Evolutionary conservation across 2,329 filamentous ascomycete genomes (phyloP).

Genomic region (Epichloe scottii): DNA sequence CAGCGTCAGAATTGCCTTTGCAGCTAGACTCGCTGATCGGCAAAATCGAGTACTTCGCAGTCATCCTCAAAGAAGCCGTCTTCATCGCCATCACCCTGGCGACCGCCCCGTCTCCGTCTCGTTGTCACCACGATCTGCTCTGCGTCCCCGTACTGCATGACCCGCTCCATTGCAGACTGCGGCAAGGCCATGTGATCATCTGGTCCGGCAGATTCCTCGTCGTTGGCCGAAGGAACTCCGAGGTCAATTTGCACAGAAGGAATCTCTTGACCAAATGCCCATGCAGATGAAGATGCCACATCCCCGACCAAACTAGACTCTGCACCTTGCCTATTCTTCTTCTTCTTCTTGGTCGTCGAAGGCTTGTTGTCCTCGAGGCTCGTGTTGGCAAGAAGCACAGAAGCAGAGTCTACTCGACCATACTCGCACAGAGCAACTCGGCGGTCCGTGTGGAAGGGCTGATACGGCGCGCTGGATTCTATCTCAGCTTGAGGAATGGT

Average conservation of each 20-base stretch:
- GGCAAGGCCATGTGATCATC: constrained; percentile 48
- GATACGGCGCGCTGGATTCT: constrained; percentile 89
- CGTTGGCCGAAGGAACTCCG: constrained; percentile 31
- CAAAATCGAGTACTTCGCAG: constrained; percentile 83
- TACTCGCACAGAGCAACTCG: constrained; percentile 70
- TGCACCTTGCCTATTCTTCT: constrained; percentile 9
- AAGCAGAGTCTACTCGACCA: constrained; percentile 22
- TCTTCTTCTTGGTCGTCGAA: constrained; percentile 24
- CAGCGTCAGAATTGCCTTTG: background rate
- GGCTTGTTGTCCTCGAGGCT: constrained; percentile 28
- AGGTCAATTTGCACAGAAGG: constrained; percentile 38
- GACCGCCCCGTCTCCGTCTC: constrained; percentile 48
- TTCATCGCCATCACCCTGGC: constrained; percentile 41
- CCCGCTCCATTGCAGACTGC: constrained; percentile 51
- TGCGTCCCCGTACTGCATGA: constrained; percentile 47
- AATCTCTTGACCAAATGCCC: constrained; percentile 50
- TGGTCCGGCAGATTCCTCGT: constrained; percentile 39
- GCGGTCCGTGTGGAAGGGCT: constrained; percentile 87
- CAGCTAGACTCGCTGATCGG: constrained; percentile 50
- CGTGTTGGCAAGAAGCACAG: constrained; percentile 27
- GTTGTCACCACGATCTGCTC: constrained; percentile 78
- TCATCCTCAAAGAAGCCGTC: constrained; percentile 87
- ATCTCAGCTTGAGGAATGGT: constrained; percentile 72
- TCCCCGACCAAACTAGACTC: constrained; percentile 1
- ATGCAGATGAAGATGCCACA: constrained; percentile 20